phyloP scores from a whole-genome alignment of 768 basidiomycete species.

The Suillus occidentalis region DNA sequence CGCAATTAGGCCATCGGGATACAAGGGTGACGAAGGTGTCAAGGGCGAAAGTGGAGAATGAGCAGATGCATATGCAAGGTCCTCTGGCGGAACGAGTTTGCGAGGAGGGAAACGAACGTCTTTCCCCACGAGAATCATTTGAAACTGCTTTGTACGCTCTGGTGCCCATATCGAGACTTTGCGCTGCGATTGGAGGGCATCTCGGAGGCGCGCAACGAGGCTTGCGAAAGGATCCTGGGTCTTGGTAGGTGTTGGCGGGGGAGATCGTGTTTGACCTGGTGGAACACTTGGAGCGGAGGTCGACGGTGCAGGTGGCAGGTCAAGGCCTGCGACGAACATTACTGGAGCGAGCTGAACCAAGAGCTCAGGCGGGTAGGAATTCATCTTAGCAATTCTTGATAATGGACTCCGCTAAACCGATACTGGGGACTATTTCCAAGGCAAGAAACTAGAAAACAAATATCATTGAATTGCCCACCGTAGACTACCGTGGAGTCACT shows the following conservation, averaged over 20 bases:
- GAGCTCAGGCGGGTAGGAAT: conserved; percentile 89
- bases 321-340: conserved; percentile 92
- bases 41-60: conserved; percentile 96
- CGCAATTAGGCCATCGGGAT: conserved; percentile 94
- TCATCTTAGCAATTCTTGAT: conserved; percentile 50
- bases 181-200: conserved; percentile 62
- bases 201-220: conserved; percentile 63
- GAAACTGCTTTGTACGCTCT: conserved; percentile 72
- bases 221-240: conserved; percentile 60
- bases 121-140: conserved; percentile 83
- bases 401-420: neutral
- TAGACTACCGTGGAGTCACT: neutral
- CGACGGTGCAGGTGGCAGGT: conserved; percentile 27
- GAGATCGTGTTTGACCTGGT: conserved; percentile 21
- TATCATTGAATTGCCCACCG: neutral
- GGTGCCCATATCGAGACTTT: conserved; percentile 72
- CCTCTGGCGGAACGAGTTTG: conserved; percentile 63
- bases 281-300: conserved; percentile 15
- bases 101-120: conserved; percentile 84
- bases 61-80: conserved; percentile 52
- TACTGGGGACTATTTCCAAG: neutral
- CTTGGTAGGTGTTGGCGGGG: conserved; percentile 29
- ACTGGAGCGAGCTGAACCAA: conserved; percentile 87
- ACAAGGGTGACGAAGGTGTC: conserved; percentile 81
- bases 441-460: neutral